Percentiles rank a stretch among this genome's conserved stretches.
Conservation (phyloP, 306 rosid genomes). For the Mimosa bimucronata region DNA sequence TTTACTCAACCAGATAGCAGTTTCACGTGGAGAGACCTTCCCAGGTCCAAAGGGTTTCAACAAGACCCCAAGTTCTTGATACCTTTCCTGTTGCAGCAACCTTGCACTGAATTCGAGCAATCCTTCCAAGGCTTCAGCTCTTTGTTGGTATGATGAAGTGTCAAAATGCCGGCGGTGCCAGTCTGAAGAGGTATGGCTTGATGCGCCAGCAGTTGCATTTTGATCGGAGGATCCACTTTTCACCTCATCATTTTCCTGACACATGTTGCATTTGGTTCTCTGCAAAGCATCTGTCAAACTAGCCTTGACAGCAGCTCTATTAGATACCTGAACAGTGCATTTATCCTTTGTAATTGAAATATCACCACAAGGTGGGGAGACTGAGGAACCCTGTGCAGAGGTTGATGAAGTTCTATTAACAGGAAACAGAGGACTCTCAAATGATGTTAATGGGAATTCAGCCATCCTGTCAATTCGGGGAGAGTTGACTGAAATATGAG, state of each 20-base stretch:
- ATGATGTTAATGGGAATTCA: conserved; percentile 86
- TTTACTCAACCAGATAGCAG: conserved; percentile 98
- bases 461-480: conserved; percentile 96
- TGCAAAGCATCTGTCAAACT: conserved; percentile 61
- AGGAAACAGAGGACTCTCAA: conserved; percentile 62
- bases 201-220: conserved; percentile 96
- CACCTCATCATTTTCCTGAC: conserved; percentile 50
- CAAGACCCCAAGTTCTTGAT: conserved; percentile 95
- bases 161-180: conserved; percentile 66
- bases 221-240: conserved; percentile 80
- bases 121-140: conserved; percentile 99
- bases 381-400: conserved; percentile 59
- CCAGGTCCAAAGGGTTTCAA: conserved; percentile 96
- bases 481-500: conserved; percentile 89
- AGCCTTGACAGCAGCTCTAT: conserved; percentile 55
- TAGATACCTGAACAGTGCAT: conserved; percentile 73
- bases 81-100: conserved; percentile 81
- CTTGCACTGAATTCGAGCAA: conserved; percentile 98
- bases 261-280: conserved; percentile 65
- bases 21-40: conserved; percentile 96
- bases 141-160: conserved; percentile 76
- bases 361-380: conserved; percentile 54
- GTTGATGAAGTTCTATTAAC: conserved; percentile 48
- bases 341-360: conserved; percentile 85
- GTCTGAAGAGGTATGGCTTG: conserved; percentile 85